Conservation (phyloP, 2,329 filamentous ascomycete species). For the Penicillium sp. region DNA sequence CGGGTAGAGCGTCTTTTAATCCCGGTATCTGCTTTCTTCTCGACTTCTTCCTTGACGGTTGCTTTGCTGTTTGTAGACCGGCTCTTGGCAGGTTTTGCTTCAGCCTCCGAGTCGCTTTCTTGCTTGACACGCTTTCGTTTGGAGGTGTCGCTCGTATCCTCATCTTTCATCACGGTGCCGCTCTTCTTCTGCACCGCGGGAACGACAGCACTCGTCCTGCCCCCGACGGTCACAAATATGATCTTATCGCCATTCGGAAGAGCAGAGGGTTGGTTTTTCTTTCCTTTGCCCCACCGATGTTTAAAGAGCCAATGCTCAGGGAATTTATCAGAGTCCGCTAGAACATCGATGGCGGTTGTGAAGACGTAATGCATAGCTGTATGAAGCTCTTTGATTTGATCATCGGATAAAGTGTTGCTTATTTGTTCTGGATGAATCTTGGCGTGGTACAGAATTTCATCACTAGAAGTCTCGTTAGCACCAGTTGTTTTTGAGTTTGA, state of each 20-base stretch:
- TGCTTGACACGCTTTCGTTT: slow-evolving; percentile 38
- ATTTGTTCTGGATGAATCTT: slow-evolving; percentile 91
- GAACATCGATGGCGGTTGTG: slow-evolving; percentile 70
- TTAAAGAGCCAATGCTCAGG: slow-evolving; percentile 87
- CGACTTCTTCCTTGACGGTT: slow-evolving; percentile 25
- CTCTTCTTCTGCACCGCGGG: slow-evolving; percentile 84
- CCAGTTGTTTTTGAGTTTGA: neutral
- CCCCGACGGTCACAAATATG: slow-evolving; percentile 83
- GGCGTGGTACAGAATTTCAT: slow-evolving; percentile 90
- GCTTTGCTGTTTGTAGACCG: slow-evolving; percentile 20
- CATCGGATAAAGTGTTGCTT: slow-evolving; percentile 74
- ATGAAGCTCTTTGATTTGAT: slow-evolving; percentile 71
- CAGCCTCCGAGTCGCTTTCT: slow-evolving; percentile 26
- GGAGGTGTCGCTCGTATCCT: slow-evolving; percentile 22
- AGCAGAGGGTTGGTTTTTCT: slow-evolving; percentile 65
- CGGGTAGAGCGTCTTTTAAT: slow-evolving; percentile 31
- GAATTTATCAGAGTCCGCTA: slow-evolving; percentile 81
- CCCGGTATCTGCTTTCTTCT: slow-evolving; percentile 14
- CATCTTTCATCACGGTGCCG: slow-evolving; percentile 55
- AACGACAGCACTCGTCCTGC: slow-evolving; percentile 86
- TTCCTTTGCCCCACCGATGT: slow-evolving; percentile 85
- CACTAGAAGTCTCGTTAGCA: slow-evolving; percentile 43
- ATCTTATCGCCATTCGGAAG: slow-evolving; percentile 85
- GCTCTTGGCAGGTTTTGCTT: slow-evolving; percentile 25
- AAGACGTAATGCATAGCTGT: slow-evolving; percentile 76